phyloP scores from a whole-genome alignment of 2,329 filamentous ascomycete species.

The Periglandula ipomoeae region DNA sequence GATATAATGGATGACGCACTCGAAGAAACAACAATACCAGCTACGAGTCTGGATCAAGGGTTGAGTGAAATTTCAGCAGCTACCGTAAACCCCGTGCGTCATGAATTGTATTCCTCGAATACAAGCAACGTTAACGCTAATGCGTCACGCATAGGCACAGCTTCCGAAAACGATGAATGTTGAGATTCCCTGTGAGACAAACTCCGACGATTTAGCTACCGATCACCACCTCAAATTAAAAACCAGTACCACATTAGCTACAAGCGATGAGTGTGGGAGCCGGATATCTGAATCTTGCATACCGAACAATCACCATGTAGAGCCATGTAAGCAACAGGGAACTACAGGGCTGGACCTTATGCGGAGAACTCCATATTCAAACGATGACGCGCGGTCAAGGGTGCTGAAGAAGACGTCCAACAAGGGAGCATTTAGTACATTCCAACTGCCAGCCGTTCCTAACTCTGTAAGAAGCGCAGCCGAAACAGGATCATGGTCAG shows the following conservation, averaged over 20 bases:
- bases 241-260: neutral
- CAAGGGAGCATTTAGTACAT: slow-evolving; percentile 2
- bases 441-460: neutral
- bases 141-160: no score
- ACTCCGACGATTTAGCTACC: neutral
- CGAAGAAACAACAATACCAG: no score
- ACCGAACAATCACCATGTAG: neutral
- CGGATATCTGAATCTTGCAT: neutral
- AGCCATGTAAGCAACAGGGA: neutral
- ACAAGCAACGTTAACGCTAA: no score
- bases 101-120: neutral
- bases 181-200: neutral
- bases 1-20: neutral
- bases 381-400: neutral
- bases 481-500: slow-evolving; percentile 25
- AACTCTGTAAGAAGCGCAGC: neutral
- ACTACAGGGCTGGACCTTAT: neutral
- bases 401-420: neutral
- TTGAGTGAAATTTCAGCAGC: neutral
- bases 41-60: neutral
- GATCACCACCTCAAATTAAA: no score
- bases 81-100: neutral
- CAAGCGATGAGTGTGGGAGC: neutral
- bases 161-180: neutral
- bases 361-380: neutral